Evolutionary conservation across 306 rosid genomes (phyloP).

Genomic region (Citrullus amarus): DNA sequence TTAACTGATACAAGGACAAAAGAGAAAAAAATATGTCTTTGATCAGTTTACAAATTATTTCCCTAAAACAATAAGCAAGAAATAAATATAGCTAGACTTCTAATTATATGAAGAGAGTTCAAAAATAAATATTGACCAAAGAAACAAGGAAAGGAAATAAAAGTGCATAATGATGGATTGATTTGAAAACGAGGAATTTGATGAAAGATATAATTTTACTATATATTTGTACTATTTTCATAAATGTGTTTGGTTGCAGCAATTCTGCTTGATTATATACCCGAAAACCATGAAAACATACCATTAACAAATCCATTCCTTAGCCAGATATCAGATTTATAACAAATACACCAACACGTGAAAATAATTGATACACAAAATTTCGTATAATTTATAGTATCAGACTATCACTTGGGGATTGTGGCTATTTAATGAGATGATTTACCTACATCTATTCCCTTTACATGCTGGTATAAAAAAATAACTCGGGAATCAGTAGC

Average conservation of each 20-base stretch:
- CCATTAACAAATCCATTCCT: not conserved
- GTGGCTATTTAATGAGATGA: not conserved
- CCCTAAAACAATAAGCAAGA: not conserved
- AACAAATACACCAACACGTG: not conserved
- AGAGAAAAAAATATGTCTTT: not conserved
- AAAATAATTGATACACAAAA: not conserved
- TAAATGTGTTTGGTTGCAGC: not conserved
- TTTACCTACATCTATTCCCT: not conserved
- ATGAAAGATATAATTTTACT: not conserved
- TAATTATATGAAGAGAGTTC: not conserved
- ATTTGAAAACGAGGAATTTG: not conserved
- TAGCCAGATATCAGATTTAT: not conserved
- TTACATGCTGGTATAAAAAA: not conserved
- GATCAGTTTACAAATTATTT: not conserved
- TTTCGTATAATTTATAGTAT: not conserved
- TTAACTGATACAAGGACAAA: not conserved
- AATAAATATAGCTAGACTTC: not conserved
- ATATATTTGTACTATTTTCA: too few relatives aligned
- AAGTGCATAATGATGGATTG: not conserved
- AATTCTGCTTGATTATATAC: not conserved
- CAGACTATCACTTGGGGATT: not conserved
- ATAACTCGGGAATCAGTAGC: not conserved
- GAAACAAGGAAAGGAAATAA: not conserved
- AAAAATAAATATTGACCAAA: not conserved
- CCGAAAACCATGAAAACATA: not conserved